Conservation (phyloP, 768 basidiomycete species). For the Calocybe indica region DNA sequence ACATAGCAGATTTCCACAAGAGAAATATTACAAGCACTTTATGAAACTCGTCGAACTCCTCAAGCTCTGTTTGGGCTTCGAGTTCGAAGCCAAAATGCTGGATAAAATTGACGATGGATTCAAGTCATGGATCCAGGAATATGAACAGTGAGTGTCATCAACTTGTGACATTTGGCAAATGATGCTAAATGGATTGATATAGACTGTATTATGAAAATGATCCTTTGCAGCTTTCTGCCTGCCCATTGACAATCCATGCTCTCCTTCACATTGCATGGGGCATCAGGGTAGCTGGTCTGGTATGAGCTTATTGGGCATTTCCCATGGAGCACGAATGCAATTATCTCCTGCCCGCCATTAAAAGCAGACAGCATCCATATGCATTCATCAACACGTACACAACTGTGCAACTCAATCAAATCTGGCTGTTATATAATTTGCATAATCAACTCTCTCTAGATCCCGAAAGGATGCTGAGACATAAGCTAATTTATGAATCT, state of each 20-base stretch:
- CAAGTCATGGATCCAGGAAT: not conserved
- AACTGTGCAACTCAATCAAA: slow-evolving; percentile 13
- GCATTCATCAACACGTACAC: slow-evolving; percentile 8
- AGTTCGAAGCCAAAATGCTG: no score
- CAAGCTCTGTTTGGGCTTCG: slow-evolving; percentile 22
- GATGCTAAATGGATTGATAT: no score
- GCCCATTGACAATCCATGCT: slow-evolving; percentile 24
- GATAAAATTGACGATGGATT: not conserved
- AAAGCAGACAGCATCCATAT: slow-evolving; percentile 17
- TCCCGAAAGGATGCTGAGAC: no score
- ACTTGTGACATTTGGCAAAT: no score
- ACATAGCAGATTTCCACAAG: slow-evolving; percentile 17
- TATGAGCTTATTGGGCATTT: slow-evolving; percentile 35
- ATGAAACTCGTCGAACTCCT: slow-evolving; percentile 31
- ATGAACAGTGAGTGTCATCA: no score
- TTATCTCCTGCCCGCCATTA: slow-evolving; percentile 16
- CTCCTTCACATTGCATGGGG: slow-evolving; percentile 29
- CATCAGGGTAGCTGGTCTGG: slow-evolving; percentile 26
- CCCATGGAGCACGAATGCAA: slow-evolving; percentile 32
- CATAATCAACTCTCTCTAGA: no score
- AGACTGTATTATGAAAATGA: no score
- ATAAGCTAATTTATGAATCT: no score
- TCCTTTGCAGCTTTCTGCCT: no score
- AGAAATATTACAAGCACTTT: slow-evolving; percentile 36
- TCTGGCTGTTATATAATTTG: slow-evolving; percentile 10